Conservation (phyloP, 2,329 filamentous ascomycete genomes). For the Colletotrichum sp. region DNA sequence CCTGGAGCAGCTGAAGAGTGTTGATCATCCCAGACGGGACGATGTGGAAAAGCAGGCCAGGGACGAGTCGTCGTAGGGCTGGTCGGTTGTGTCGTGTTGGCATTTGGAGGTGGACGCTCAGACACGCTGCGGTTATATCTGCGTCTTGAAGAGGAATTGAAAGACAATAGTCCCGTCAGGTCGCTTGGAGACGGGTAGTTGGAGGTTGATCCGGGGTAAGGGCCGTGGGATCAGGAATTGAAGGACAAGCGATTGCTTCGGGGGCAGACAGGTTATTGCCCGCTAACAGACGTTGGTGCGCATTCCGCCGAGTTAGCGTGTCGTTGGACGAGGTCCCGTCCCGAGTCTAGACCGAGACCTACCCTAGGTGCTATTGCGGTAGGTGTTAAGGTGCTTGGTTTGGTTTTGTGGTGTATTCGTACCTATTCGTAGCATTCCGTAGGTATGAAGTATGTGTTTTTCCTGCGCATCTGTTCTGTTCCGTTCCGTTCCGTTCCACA, state of each 20-base stretch:
- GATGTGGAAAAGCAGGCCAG: background rate
- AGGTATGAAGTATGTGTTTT: background rate
- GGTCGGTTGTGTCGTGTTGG: background rate
- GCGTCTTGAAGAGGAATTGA: background rate
- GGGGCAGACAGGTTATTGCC: background rate
- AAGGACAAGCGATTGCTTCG: background rate
- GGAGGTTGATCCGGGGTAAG: background rate
- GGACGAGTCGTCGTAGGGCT: background rate
- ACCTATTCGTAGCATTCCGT: background rate
- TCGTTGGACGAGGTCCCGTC: background rate
- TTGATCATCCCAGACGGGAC: background rate
- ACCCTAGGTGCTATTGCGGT: background rate
- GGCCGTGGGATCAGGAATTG: background rate
- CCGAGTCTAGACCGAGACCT: background rate
- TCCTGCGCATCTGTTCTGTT: background rate
- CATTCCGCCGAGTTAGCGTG: background rate
- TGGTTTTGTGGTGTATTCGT: background rate
- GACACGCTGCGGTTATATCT: background rate
- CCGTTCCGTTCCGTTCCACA: background rate
- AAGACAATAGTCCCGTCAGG: background rate
- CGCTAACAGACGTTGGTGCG: background rate
- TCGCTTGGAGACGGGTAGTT: background rate
- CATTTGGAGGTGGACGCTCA: background rate
- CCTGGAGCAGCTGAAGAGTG: background rate
- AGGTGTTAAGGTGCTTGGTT: background rate